Percentiles rank a stretch among this genome's conserved stretches.
Evolutionary conservation across 805 yeast genomes (phyloP).

Genomic region (Deakozyma indianensis): DNA sequence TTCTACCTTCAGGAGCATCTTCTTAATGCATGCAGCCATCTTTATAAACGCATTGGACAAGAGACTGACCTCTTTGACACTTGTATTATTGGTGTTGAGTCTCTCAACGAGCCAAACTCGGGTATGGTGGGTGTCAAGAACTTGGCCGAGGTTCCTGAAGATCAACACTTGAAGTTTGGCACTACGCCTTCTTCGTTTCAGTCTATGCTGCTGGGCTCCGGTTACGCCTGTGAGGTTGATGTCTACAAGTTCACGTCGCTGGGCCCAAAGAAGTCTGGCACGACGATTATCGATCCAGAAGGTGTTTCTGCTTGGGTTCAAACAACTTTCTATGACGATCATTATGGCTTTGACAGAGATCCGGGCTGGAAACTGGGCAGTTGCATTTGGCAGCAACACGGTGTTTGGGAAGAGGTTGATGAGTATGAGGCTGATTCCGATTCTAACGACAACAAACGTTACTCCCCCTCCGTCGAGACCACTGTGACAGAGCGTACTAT

Average conservation of each 20-base stretch:
- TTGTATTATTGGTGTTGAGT: conserved; percentile 63
- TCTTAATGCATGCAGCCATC: conserved; percentile 34
- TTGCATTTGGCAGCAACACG: conserved; percentile 68
- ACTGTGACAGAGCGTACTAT: not conserved
- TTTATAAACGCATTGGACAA: conserved; percentile 28
- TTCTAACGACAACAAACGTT: not conserved
- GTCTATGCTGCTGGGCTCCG: conserved; percentile 60
- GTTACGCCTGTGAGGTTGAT: conserved; percentile 52
- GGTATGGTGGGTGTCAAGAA: conserved; percentile 58
- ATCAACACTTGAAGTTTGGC: conserved; percentile 55
- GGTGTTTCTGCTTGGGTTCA: conserved; percentile 59
- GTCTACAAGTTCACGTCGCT: conserved; percentile 51
- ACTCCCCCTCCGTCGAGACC: not conserved
- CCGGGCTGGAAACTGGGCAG: conserved; percentile 52
- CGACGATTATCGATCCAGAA: conserved; percentile 43
- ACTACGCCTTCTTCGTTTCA: conserved; percentile 71
- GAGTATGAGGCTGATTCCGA: conserved; percentile 8
- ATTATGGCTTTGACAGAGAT: conserved; percentile 56
- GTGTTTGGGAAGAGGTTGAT: conserved; percentile 45
- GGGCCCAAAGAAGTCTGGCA: conserved; percentile 58
- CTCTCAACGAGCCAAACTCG: conserved; percentile 70
- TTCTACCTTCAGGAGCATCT: conserved; percentile 57
- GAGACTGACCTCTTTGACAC: conserved; percentile 36
- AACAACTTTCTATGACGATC: conserved; percentile 31
- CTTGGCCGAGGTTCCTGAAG: conserved; percentile 33